Percentiles rank a stretch among this genome's conserved stretches.
phyloP scores from a whole-genome alignment of 345 rosid species.

The Moricandia arvensis region DNA sequence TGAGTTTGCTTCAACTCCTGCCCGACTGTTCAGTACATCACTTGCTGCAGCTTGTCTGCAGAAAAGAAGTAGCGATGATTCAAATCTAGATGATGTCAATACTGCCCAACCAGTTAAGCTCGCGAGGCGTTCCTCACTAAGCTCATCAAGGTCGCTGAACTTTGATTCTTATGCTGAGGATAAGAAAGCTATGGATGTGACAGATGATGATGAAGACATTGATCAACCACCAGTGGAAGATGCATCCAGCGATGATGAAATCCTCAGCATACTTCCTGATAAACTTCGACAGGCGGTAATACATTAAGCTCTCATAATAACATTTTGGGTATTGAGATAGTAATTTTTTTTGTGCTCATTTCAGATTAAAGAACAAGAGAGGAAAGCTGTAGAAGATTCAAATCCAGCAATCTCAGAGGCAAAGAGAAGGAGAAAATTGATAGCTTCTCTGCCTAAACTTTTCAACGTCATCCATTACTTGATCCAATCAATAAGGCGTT shows the following conservation, averaged over 20 bases:
- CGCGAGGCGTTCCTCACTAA: conserved; percentile 46
- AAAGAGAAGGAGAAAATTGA: conserved; percentile 62
- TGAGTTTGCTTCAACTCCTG: conserved; percentile 59
- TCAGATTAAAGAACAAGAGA: conserved; percentile 80
- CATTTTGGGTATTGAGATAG: neutral
- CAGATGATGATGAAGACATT: conserved; percentile 28
- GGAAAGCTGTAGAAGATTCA: conserved; percentile 54
- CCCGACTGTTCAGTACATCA: conserved; percentile 47
- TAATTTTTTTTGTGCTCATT: neutral
- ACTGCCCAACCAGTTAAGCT: conserved; percentile 47
- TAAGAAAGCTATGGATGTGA: neutral
- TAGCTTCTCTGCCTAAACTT: conserved; percentile 71
- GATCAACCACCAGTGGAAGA: conserved; percentile 25
- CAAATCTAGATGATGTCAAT: conserved; percentile 52
- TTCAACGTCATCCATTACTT: conserved; percentile 64
- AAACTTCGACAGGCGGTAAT: conserved; percentile 64
- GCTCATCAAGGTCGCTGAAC: conserved; percentile 47
- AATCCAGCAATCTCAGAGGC: conserved; percentile 86
- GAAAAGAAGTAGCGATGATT: conserved; percentile 49
- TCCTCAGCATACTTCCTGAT: conserved; percentile 53
- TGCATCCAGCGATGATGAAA: conserved; percentile 44
- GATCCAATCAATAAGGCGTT: conserved; percentile 63
- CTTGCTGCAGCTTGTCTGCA: conserved; percentile 30
- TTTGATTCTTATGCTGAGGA: conserved; percentile 52
- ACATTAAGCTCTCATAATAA: neutral